Percentiles rank a stretch among this genome's conserved stretches.
These are phyloP conservation scores for Colletotrichum caudatum DNA, from an alignment of 2,329 filamentous ascomycete genomes.

Conservation along the genomic window DNA sequence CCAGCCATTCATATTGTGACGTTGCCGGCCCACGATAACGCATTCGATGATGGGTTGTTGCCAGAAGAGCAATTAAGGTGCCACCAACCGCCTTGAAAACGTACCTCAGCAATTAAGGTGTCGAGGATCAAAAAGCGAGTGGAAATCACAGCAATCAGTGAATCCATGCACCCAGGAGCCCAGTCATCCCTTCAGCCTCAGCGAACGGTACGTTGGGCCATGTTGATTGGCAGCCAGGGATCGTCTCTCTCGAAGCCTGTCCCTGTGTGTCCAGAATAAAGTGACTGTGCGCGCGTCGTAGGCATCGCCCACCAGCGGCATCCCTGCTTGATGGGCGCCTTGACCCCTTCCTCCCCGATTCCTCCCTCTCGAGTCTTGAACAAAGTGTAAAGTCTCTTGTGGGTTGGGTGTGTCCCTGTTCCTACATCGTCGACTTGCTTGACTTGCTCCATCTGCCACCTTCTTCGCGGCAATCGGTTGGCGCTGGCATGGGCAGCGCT, in stretches of 20 bases:
- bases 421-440: constrained; percentile 6
- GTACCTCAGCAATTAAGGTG: constrained; percentile 28
- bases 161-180: constrained; percentile 22
- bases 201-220: constrained; percentile 29
- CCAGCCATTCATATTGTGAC: background rate
- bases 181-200: constrained; percentile 25
- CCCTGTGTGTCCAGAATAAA: constrained; percentile 30
- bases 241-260: constrained; percentile 20
- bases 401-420: background rate
- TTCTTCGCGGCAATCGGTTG: constrained; percentile 18
- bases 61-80: constrained; percentile 31
- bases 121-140: constrained; percentile 29
- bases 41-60: constrained; percentile 2
- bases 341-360: constrained; percentile 25
- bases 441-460: constrained; percentile 7
- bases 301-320: constrained; percentile 11
- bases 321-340: constrained; percentile 22
- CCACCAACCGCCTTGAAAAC: background rate
- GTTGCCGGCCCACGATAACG: constrained; percentile 3
- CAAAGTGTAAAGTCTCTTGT: constrained; percentile 13
- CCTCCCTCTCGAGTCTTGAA: constrained; percentile 23
- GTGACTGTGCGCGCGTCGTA: constrained; percentile 8
- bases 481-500: constrained; percentile 21
- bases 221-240: constrained; percentile 35
- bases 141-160: constrained; percentile 37